phyloP scores from a whole-genome alignment of 306 rosid genomes.

The Glycine latifolia region DNA sequence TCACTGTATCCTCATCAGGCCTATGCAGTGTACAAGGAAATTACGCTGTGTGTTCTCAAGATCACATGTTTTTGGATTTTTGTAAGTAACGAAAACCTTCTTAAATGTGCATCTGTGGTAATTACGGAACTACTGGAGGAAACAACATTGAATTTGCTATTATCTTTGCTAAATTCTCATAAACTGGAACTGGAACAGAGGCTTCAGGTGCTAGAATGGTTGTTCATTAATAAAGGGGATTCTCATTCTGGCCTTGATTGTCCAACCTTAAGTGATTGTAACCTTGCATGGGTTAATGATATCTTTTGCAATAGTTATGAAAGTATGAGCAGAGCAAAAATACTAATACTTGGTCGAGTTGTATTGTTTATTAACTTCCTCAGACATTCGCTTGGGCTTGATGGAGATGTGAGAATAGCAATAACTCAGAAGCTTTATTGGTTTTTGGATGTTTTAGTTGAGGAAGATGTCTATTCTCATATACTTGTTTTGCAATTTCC shows the following conservation, averaged over 20 bases:
- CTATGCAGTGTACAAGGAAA: slow-evolving; percentile 64
- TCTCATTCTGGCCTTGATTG: slow-evolving; percentile 48
- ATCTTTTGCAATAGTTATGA: slow-evolving; percentile 60
- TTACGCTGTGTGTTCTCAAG: slow-evolving; percentile 63
- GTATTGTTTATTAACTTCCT: slow-evolving; percentile 63
- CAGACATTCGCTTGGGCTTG: slow-evolving; percentile 65
- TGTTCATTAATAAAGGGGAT: slow-evolving; percentile 59
- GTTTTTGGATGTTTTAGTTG: slow-evolving; percentile 70
- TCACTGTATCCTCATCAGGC: slow-evolving; percentile 80
- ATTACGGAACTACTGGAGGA: slow-evolving; percentile 78
- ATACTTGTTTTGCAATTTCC: slow-evolving; percentile 77
- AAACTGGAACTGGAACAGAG: slow-evolving; percentile 64
- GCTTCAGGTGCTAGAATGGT: slow-evolving; percentile 66
- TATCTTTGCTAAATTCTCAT: slow-evolving; percentile 68
- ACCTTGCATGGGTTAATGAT: slow-evolving; percentile 45
- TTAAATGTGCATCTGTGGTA: slow-evolving; percentile 65
- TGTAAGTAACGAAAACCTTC: slow-evolving; percentile 58
- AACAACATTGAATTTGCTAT: slow-evolving; percentile 68
- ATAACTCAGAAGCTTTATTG: slow-evolving; percentile 68
- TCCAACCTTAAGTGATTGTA: slow-evolving; percentile 45
- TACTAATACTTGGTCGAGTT: slow-evolving; percentile 62
- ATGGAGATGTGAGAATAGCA: slow-evolving; percentile 60
- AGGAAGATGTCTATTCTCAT: slow-evolving; percentile 74
- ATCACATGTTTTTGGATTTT: slow-evolving; percentile 71
- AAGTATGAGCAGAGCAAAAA: slow-evolving; percentile 55